Conservation (phyloP, 2,329 filamentous ascomycete species). For the Fusarium paranaense region DNA sequence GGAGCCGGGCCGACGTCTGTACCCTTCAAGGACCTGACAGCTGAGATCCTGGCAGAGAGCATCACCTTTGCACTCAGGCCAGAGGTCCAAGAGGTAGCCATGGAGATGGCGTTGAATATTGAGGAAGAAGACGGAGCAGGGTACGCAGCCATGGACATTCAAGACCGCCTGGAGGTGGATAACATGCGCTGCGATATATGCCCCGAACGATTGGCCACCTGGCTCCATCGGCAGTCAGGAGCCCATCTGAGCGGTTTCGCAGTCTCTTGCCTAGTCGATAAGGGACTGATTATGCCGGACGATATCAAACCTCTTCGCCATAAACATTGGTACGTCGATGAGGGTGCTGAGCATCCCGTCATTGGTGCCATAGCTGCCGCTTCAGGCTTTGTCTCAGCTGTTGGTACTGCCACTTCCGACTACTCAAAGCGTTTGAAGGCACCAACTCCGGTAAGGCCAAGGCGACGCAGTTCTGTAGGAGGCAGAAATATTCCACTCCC, state of each 20-base stretch:
- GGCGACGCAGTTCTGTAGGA: background rate
- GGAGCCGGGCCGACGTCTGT: constrained; percentile 71
- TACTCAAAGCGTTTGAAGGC: constrained; percentile 32
- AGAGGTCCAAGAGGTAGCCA: constrained; percentile 53
- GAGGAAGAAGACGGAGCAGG: constrained; percentile 65
- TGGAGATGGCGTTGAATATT: constrained; percentile 64
- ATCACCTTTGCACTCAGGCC: constrained; percentile 65
- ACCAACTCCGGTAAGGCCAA: background rate
- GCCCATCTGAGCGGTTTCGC: constrained; percentile 71
- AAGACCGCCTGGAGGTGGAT: constrained; percentile 65
- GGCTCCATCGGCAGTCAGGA: constrained; percentile 67
- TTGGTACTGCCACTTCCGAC: constrained; percentile 50
- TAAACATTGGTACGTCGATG: constrained; percentile 71
- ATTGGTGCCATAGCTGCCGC: constrained; percentile 74
- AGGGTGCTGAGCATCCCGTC: constrained; percentile 73
- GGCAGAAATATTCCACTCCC: background rate
- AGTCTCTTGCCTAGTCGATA: constrained; percentile 66
- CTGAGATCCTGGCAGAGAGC: constrained; percentile 64
- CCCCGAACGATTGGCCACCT: constrained; percentile 69
- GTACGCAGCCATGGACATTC: constrained; percentile 65
- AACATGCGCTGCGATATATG: constrained; percentile 68
- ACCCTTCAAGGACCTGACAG: constrained; percentile 68
- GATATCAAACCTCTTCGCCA: constrained; percentile 64
- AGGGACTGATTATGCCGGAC: constrained; percentile 65
- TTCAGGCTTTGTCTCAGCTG: constrained; percentile 71